Evolutionary conservation across 208 protist genomes (phyloP).

Genomic region (Tritrichomonas musculus): DNA sequence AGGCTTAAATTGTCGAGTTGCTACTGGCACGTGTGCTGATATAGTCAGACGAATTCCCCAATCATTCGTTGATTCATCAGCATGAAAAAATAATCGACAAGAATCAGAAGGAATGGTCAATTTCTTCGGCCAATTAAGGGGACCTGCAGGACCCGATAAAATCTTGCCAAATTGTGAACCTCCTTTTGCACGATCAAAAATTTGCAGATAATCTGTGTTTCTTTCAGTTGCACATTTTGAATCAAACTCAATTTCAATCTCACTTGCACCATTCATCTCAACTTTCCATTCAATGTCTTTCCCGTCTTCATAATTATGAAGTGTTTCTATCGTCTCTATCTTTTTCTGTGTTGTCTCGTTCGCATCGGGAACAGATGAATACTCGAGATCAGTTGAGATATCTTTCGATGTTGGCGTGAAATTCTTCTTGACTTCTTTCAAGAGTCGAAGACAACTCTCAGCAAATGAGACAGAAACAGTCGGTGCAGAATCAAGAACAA

Average conservation of each 20-base stretch:
- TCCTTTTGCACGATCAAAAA: not conserved
- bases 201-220: conserved; percentile 2
- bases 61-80: not conserved
- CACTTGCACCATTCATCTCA: not conserved
- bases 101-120: not conserved
- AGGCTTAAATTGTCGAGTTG: not conserved
- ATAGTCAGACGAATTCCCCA: not conserved
- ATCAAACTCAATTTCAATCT: not conserved
- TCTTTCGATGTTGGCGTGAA: not conserved
- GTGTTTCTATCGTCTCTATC: not conserved
- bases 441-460: not conserved
- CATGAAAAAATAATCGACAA: not conserved
- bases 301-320: not conserved
- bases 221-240: not conserved
- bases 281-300: not conserved
- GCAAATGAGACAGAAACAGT: not conserved
- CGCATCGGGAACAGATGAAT: not conserved
- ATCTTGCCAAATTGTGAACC: not conserved
- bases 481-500: not conserved
- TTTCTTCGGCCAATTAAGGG: not conserved
- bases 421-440: not conserved
- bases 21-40: not conserved
- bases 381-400: not conserved
- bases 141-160: not conserved
- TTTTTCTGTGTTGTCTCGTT: not conserved